Evolutionary conservation across 108 stramenopile species (phyloP), one percentile per base, ranked within the genome.

Genomic region (Conticribra guillardii): DNA sequence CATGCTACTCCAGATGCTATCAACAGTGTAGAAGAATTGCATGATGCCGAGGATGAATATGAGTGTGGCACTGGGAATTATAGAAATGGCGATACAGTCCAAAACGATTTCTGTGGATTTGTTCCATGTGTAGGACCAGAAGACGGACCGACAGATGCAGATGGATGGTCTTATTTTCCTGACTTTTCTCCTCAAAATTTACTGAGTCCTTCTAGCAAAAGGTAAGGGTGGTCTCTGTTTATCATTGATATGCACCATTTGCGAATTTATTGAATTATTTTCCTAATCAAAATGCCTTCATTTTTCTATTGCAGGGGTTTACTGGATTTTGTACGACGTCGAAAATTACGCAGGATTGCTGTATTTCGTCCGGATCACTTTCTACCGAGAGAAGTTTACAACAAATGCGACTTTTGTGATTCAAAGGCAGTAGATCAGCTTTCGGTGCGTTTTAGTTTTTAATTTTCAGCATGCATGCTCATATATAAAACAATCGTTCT

Each of bases 391-490:
- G 77, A 79, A 19, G 47, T 79, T 2, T 74, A 65, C 49, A 52
- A 67, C 27, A 67, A 84, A 67, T 88, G 87, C 48, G 68, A 84
- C 63, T 77, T 82, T 56, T 85, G 84, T 23, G 87, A 88, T 82
- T 88, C 87, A 2, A 69, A 60, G n/a, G 76, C 78, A 15, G 71
- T 74, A 11, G 51, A 73, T 17, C 54, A 47, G 24, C 67, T 88
- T 9, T 79, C 84, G 26, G 59, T 59, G 59, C 15, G 57, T 51
- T 4, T n/a, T 24, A 51, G 28, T 52, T 57, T 24, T 63, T 81
- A 32, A 53, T 79, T 11, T 5, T 9, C 11, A 21, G 9, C 31
- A 4, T 19, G 27, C 29, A n/a, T n/a, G n/a, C n/a, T n/a, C n/a
- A n/a, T n/a, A n/a, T n/a, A n/a, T n/a, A n/a, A n/a, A n/a, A n/a